Base-by-base conservation (phyloP, 2,329 filamentous ascomycete species). In the Lojkania enalia region DNA sequence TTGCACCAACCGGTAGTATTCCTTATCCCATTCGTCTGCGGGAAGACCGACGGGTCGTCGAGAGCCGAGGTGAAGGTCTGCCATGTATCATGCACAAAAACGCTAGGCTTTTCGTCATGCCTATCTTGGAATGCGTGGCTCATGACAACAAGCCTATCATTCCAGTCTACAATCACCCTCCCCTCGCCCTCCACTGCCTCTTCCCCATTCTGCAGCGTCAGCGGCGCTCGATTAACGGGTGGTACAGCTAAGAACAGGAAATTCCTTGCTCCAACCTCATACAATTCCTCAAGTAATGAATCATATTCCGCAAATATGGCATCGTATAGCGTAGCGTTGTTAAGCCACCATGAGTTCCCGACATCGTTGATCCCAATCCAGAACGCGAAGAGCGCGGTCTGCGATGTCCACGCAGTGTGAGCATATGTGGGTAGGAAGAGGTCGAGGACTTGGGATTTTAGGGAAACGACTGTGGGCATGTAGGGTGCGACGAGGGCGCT, bases 361-460 rank as follows among this genome's bases (percentile, higher is more conserved):
- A 81, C 71, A 52, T 82, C 79, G 56, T 82, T 82, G 54, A 81
- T 76, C 23, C 79, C 79, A 39, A 82, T 77, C 68, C 73, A 81
- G 39, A 79, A 72, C 4, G 73, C 72, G 48, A 79, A 78, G 1
- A 81, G 70, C 0, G 73, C 71, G 42, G 76, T 67, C 2, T 51
- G 44, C 2, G 70, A 64, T 14, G 61, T 72, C 77, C 77, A 80
- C 1, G 71, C 66, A 4, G 54, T 55, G 2, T 68, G 66, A 2
- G 57, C 52, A 48, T 73, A 79, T 1, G 54, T 60, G 1, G 70
- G 71, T 3, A 77, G 52, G 49, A 72, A 79, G 11, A 70, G 61
- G 3, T 62, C 55, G 20, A 72, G 57, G 12, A 81, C 71, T 61
- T 85, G 75, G 56, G 82, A 66, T 23, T 76, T 72, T 3, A 82